Base-by-base conservation (phyloP, 768 basidiomycete genomes). In the Lentinula edodes region DNA sequence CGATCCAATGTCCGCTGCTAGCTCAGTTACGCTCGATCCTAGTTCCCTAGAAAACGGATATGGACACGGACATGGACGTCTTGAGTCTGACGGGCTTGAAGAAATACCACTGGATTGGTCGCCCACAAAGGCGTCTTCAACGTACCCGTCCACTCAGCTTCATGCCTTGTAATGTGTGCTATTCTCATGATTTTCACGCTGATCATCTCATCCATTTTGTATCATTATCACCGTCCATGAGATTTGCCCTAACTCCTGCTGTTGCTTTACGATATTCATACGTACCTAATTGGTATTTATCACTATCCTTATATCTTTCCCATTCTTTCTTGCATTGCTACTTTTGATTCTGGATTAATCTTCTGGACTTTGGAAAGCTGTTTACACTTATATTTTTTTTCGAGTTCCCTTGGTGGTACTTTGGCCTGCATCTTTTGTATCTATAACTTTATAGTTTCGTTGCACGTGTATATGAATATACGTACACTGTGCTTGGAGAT, bases 71-170 rank as follows among this genome's bases (percentile, higher is more conserved):
- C 53, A 34, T 23, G 35, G 52, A 18, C 52, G n/a, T 5, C 23
- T 35, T n/a, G 53, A 39, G 16, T 9, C 55, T 43, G 53, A 39
- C 5, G 35, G 36, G 13, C 55, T 56, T 56, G 55, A 45, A 56
- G 41, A 56, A 16, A 56, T 56, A 56, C 39, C 55, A 42, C 55
- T 56, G 41, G 55, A 43, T 56, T 43, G 55, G 55, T 42, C 41
- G 28, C 55, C 55, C 15, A 34, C 34, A 16, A 36, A 50, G 20
- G 23, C 48, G 10, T 50, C 53, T 34, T 34, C 52, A 38, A 34
- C 52, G 4, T 36, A 15, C n/a, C 34, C 52, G 9, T 34, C 28
- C 35, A 38, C 15, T 34, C 52, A 38, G 46, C 46, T 32, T 52
- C 52, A 34, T 34, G 52, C 32, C n/a, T 6, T n/a, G 16, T 52